Evolutionary conservation across 1,284 basidiomycete species (phyloP).

Genomic region (Trichosporon ovoides): DNA sequence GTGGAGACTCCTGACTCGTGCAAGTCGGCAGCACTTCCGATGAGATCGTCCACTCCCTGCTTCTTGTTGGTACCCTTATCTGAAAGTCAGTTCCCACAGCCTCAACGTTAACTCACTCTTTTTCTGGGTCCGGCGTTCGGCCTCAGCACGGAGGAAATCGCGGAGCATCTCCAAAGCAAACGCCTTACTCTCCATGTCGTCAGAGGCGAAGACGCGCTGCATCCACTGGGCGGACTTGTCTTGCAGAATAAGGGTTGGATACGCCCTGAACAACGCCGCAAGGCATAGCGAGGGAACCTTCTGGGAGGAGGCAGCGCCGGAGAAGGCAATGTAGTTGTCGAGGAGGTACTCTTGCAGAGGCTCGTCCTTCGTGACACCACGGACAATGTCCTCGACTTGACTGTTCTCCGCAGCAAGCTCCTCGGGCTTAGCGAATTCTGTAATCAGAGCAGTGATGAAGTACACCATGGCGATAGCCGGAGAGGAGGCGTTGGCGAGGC

Average conservation of each 20-base stretch:
- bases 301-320: slow-evolving; percentile 19
- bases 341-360: slow-evolving; percentile 76
- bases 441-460: slow-evolving; percentile 75
- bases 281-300: slow-evolving; percentile 59
- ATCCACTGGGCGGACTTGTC: slow-evolving; percentile 75
- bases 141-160: slow-evolving; percentile 78
- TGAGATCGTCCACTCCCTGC: slow-evolving; percentile 80
- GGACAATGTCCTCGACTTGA: slow-evolving; percentile 66
- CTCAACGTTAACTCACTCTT: slow-evolving; percentile 50
- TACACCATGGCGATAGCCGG: slow-evolving; percentile 55
- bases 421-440: slow-evolving; percentile 85
- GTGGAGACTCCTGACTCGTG: slow-evolving; percentile 95
- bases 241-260: slow-evolving; percentile 80
- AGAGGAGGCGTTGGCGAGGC: not conserved
- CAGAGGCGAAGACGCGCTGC: slow-evolving; percentile 72
- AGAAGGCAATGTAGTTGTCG: slow-evolving; percentile 56
- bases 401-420: slow-evolving; percentile 70
- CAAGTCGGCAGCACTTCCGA: slow-evolving; percentile 89
- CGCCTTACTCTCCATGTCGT: slow-evolving; percentile 64
- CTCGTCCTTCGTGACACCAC: slow-evolving; percentile 3
- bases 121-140: slow-evolving; percentile 44
- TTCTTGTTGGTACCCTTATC: slow-evolving; percentile 24
- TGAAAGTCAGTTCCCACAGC: not conserved
- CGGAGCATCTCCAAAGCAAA: slow-evolving; percentile 80
- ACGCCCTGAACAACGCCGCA: slow-evolving; percentile 85